A percentile compares a stretch with the other conserved stretches of the same genome.
Conservation (phyloP, 441 rosid species). For the Gossypium lobatum region DNA sequence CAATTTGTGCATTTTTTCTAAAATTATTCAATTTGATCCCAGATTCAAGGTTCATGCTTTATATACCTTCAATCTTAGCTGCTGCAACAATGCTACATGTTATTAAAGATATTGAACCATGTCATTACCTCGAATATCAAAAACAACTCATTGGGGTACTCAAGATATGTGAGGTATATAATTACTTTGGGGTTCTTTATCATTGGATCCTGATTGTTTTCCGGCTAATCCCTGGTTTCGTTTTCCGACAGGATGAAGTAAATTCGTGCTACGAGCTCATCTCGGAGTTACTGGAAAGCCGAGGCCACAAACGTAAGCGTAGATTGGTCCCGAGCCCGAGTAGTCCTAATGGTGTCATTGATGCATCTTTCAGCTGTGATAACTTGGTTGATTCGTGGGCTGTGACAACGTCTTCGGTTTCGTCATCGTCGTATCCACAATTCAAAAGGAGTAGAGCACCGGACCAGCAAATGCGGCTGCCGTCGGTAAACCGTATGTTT, state of each 20-base stretch:
- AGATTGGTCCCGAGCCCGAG: slow-evolving; percentile 12
- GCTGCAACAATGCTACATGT: slow-evolving; percentile 51
- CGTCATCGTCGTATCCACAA: slow-evolving; percentile 35
- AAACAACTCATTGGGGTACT: slow-evolving; percentile 44
- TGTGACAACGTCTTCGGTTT: slow-evolving; percentile 22
- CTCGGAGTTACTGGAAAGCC: slow-evolving; percentile 26
- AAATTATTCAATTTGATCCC: slow-evolving; percentile 16
- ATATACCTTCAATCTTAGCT: slow-evolving; percentile 43
- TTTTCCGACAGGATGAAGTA: slow-evolving; percentile 38
- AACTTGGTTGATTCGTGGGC: slow-evolving; percentile 44
- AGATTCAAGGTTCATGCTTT: slow-evolving; percentile 48
- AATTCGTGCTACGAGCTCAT: slow-evolving; percentile 42
- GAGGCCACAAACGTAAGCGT: slow-evolving; percentile 33
- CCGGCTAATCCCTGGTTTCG: background rate
- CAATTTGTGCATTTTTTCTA: background rate
- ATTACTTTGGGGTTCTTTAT: background rate
- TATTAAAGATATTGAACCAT: slow-evolving; percentile 36
- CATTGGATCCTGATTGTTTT: background rate
- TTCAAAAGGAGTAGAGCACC: slow-evolving; percentile 60
- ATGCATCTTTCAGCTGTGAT: slow-evolving; percentile 42
- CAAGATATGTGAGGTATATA: slow-evolving; percentile 41
- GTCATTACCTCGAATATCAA: slow-evolving; percentile 31
- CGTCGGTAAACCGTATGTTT: slow-evolving; percentile 49
- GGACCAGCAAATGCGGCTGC: slow-evolving; percentile 63
- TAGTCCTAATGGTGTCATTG: slow-evolving; percentile 37